Evolutionary conservation across 768 basidiomycete genomes (phyloP).

Genomic region (Pleurotus citrinopileatus): DNA sequence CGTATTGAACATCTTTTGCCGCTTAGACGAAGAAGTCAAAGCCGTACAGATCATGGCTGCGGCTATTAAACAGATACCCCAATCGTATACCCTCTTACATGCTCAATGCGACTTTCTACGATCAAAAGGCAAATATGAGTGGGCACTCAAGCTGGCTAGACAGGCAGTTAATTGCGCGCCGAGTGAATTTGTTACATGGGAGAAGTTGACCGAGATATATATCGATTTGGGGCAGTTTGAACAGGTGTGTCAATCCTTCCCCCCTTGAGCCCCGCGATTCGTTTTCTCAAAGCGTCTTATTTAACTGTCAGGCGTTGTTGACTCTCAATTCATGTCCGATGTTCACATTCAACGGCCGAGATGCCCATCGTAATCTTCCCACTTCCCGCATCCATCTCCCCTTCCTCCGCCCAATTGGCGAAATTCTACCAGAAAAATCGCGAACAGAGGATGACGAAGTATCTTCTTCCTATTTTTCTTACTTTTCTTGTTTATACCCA

Average conservation of each 20-base stretch:
- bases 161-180: constrained; percentile 99
- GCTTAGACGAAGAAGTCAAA: constrained; percentile 94
- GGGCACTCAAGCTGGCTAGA: constrained; percentile 88
- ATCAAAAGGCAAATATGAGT: constrained; percentile 78
- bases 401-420: constrained; percentile 79
- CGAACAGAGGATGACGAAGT: constrained; percentile 87
- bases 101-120: constrained; percentile 93
- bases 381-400: constrained; percentile 84
- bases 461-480: too few species aligned
- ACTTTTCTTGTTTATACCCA: too few species aligned
- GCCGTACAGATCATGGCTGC: constrained; percentile 90
- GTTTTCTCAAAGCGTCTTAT: constrained; percentile 18
- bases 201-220: constrained; percentile 93
- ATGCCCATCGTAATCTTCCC: constrained; percentile 81
- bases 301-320: constrained; percentile 78
- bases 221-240: constrained; percentile 89
- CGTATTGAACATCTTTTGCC: neutral
- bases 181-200: constrained; percentile 98
- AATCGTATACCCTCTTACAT: constrained; percentile 92
- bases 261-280: neutral
- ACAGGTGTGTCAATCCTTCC: constrained; percentile 39
- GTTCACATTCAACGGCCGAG: constrained; percentile 98
- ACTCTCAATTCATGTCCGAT: constrained; percentile 99
- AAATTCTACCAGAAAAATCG: constrained; percentile 83
- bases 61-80: constrained; percentile 82